Base-by-base conservation (phyloP, 306 rosid species). In the Rosa persica region DNA sequence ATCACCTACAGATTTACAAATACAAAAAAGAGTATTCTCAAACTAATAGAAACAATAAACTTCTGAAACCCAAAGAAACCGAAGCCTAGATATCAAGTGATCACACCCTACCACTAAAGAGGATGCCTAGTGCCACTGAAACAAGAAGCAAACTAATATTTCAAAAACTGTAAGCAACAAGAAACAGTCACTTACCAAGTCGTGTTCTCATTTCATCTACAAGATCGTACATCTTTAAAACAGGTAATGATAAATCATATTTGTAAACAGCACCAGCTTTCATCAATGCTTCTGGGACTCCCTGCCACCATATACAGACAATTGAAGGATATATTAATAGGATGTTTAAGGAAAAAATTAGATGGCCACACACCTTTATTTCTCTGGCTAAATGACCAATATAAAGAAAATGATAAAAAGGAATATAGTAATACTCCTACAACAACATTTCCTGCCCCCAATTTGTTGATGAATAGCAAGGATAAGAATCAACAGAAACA, bases 211-310 rank as follows among this genome's bases (percentile, higher is more conserved):
- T 89, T 81, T 88, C 97, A 74, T 91, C 97, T 0, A 91, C 97
- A 78, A 95, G 85, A 81, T 71, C 72, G 74, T 95, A 95, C 89
- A 95, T 60, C 74, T 79, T 88, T 82, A 91, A 97, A 80, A 95
- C 78, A 54, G 97, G 98, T 77, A 95, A 78, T 13, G 98, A 95
- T 78, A 95, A 79, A 86, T 92, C 98, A 77, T 95, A 95, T 74
- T 91, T 92, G 85, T 92, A 95, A 82, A 88, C 76, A 67, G 97
- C 96, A 81, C 98, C 98, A 70, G 95, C 95, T 84, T 85, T 90
- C 87, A 82, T 80, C 87, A 92, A 73, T 78, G 98, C 97, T 86
- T 95, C 98, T 52, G 98, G 17, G 75, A 95, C 49, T 72, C 98
- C 97, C 98, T 95, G 85, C 81, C 74, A 81, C 43, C 69, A 78